Evolutionary conservation across 2,329 filamentous ascomycete genomes (phyloP).

Genomic region (Colletotrichum karsti): DNA sequence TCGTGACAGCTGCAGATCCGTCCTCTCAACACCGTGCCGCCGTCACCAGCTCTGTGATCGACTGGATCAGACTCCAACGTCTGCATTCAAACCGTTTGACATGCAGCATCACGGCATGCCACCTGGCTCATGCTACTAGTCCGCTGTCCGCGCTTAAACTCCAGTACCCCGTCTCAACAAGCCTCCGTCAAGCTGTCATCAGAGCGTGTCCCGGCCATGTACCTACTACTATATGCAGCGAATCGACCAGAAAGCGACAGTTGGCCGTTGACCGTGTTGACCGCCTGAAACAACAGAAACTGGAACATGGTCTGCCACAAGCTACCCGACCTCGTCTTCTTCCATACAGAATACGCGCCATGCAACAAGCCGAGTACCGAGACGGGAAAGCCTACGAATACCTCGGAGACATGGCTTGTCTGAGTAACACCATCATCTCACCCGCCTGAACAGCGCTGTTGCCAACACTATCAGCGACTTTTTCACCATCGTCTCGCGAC

Average conservation of each 20-base stretch:
- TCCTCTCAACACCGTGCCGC: neutral
- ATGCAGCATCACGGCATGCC: neutral
- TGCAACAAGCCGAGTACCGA: neutral
- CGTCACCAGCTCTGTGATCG: slow-evolving; percentile 1
- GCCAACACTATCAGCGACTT: neutral
- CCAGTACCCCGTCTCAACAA: too few species aligned
- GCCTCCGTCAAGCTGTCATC: neutral
- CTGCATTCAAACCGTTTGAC: slow-evolving; percentile 10
- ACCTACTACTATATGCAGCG: neutral
- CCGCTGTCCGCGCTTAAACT: neutral
- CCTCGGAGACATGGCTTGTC: neutral
- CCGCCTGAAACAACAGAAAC: slow-evolving; percentile 4
- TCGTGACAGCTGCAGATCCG: slow-evolving; percentile 3
- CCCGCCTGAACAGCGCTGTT: neutral
- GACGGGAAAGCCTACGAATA: neutral
- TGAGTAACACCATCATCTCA: neutral
- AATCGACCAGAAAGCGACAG: neutral
- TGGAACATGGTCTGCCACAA: neutral
- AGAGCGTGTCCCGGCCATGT: neutral
- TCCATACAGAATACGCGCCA: neutral
- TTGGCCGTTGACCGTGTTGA: neutral
- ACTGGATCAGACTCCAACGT: slow-evolving; percentile 6
- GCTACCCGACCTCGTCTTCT: neutral
- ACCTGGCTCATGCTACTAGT: neutral
- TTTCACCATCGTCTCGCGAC: neutral